phyloP scores from a whole-genome alignment of 2,329 filamentous ascomycete species.

The Claviceps humidiphila region DNA sequence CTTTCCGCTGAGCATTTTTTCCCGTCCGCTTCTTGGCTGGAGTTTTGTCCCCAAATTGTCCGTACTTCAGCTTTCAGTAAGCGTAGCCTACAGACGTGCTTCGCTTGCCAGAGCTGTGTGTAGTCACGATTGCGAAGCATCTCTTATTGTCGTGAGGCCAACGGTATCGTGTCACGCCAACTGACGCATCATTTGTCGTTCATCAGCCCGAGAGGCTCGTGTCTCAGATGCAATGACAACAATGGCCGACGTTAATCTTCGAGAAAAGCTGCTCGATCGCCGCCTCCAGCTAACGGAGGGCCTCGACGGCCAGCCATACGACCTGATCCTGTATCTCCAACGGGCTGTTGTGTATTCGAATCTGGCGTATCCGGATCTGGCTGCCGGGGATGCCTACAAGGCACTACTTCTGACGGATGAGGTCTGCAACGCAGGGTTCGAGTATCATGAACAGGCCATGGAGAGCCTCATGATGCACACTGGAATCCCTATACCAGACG shows the following conservation, averaged over 20 bases:
- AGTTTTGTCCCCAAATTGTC: no score
- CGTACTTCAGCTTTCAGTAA: no score
- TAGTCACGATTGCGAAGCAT: no score
- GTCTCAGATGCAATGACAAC: background rate
- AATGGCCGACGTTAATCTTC: conserved; percentile 24
- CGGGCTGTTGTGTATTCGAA: conserved; percentile 59
- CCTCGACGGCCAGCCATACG: conserved; percentile 40
- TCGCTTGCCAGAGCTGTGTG: no score
- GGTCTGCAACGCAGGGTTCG: conserved; percentile 61
- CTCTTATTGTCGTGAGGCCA: no score
- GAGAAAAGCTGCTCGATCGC: conserved; percentile 35
- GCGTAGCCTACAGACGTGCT: no score
- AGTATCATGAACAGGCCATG: conserved; percentile 61
- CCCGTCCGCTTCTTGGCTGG: no score
- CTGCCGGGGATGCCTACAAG: conserved; percentile 78
- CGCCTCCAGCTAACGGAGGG: conserved; percentile 45
- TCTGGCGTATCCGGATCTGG: conserved; percentile 79
- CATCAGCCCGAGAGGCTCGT: background rate
- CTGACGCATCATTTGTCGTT: no score
- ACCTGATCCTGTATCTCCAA: conserved; percentile 51
- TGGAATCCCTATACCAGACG: conserved; percentile 25
- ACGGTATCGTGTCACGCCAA: no score
- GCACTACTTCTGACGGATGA: conserved; percentile 81
- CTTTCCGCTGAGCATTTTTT: no score
- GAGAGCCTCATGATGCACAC: conserved; percentile 31